A percentile compares a stretch with the other conserved stretches of the same genome.
Conservation (phyloP, 2,329 filamentous ascomycete species). For the Phialophora verrucosa region DNA sequence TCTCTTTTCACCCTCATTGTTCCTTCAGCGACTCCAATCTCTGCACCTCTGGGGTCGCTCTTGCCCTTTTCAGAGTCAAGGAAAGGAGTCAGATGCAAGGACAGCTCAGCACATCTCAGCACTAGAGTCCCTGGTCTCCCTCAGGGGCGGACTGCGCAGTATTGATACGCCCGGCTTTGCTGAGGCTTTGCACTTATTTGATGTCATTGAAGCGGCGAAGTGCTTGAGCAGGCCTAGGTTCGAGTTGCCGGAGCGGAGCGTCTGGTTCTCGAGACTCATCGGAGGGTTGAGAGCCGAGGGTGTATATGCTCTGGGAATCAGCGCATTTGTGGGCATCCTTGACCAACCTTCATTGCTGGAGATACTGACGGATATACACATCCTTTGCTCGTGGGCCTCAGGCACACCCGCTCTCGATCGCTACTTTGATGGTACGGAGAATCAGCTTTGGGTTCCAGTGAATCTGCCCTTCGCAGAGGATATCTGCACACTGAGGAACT, state of each 20-base stretch:
- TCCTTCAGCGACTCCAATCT: conserved; percentile 5
- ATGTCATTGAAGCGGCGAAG: conserved; percentile 12
- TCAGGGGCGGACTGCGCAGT: conserved; percentile 10
- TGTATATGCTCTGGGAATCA: background rate
- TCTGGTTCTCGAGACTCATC: background rate
- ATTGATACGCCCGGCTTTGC: conserved; percentile 14
- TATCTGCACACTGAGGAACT: conserved; percentile 6
- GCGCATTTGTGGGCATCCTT: background rate
- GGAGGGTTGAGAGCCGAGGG: background rate
- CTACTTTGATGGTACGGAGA: background rate
- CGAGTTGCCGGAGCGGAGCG: conserved; percentile 4
- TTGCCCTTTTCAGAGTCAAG: background rate
- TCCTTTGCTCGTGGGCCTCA: background rate
- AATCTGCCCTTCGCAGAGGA: background rate
- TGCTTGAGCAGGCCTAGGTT: conserved; percentile 1
- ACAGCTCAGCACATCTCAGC: background rate
- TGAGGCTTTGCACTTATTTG: conserved; percentile 19
- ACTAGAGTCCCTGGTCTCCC: conserved; percentile 9
- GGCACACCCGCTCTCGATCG: background rate
- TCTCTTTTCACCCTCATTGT: conserved; percentile 9
- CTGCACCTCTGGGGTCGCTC: conserved; percentile 19
- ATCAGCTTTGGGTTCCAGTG: background rate
- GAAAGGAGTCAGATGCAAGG: background rate
- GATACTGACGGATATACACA: conserved; percentile 5
- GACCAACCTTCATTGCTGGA: background rate